Base-by-base conservation (phyloP, 2,329 filamentous ascomycete species). In the Orbilia brochopaga region DNA sequence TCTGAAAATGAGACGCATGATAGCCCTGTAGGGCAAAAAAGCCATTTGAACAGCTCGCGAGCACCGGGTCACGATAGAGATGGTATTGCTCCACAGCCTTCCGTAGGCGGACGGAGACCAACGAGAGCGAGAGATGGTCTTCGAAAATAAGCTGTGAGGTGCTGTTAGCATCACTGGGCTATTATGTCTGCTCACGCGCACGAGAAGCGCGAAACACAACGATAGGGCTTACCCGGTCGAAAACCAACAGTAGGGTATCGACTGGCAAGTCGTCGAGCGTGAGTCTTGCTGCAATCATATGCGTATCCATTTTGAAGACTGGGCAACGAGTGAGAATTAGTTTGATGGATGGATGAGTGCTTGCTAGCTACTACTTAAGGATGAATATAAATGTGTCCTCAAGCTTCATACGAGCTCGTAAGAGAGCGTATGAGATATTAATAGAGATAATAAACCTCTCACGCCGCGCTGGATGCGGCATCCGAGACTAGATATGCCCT, bases 251-350 rank as follows among this genome's bases (percentile, higher is more conserved):
- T 19, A 56, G 35, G 21, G 35, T 24, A 7, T 44, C 53, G 30
- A 55, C 52, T 55, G 52, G 52, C 52, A 55, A 55, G 52, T 27
- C 30, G 24, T 55, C 52, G 52, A 55, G 52, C 15, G 52, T 55
- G 23, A 8, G 21, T 53, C 5, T 53, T 30, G 50, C 32, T 50
- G 23, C 21, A 53, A 32, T 53, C 30, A 30, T 27, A 4, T 53
- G 24, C 8, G 32, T 30, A n/a, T 35, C 30, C 52, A 55, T 55
- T 17, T 37, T 17, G 52, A 37, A 37, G 27, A 35, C 17, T 35
- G 19, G n/a, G 15, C n/a, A 53, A 23, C 17, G 46, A 27, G 15
- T 42, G 46, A 19, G 15, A 2, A 23, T 23, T 2, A 19, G n/a
- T 53, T 53, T 17, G 50, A 7, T 2, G 13, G 7, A n/a, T 35